Conservation (phyloP, 495 filamentous ascomycete species). For the Talaromyces nanjingensis region DNA sequence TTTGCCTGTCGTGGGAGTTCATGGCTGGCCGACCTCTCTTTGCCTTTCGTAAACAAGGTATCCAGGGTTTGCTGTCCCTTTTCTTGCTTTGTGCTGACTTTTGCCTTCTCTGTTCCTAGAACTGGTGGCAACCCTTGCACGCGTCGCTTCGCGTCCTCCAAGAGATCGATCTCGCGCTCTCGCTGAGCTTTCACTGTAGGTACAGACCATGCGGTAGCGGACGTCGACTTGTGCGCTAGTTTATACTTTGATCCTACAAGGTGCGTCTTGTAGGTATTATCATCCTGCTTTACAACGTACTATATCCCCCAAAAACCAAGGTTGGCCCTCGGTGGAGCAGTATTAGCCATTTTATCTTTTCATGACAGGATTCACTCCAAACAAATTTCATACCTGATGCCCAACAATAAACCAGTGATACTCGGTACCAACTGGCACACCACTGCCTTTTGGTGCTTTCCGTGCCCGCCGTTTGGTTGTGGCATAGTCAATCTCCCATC, state of each 20-base stretch:
- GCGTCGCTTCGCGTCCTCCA: constrained; percentile 25
- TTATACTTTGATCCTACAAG: constrained; percentile 32
- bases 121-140: constrained; percentile 27
- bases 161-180: constrained; percentile 26
- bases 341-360: background rate
- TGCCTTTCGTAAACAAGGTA: constrained; percentile 17
- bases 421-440: constrained; percentile 28
- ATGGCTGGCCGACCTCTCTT: background rate
- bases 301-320: constrained; percentile 2
- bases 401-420: constrained; percentile 32
- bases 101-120: constrained; percentile 24
- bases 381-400: constrained; percentile 23
- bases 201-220: constrained; percentile 25
- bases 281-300: constrained; percentile 30
- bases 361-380: background rate
- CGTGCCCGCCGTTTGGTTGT: constrained; percentile 24
- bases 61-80: constrained; percentile 29
- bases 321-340: background rate
- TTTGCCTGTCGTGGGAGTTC: background rate
- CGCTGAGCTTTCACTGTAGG: constrained; percentile 28
- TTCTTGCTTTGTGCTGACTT: constrained; percentile 17
- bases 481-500: constrained; percentile 27
- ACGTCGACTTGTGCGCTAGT: constrained; percentile 24
- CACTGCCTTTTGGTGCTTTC: constrained; percentile 23
- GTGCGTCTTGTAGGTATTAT: constrained; percentile 31